Conservation (phyloP, 768 basidiomycete genomes). For the Pilatotrama ljubarskyi region DNA sequence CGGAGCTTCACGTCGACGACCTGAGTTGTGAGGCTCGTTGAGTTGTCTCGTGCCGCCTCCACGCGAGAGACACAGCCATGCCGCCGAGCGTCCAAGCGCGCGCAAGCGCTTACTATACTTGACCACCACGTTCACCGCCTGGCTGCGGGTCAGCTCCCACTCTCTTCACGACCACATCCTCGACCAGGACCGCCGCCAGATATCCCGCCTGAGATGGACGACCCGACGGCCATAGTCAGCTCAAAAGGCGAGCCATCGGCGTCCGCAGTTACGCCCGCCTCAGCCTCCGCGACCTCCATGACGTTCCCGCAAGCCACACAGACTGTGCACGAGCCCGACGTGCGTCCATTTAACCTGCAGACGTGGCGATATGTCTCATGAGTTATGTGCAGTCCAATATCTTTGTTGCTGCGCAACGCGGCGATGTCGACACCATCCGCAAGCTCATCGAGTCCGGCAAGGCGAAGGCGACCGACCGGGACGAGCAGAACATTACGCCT, state of each 20-base stretch:
- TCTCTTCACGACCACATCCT: slow-evolving; percentile 5
- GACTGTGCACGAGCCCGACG: slow-evolving; percentile 41
- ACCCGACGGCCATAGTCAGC: slow-evolving; percentile 38
- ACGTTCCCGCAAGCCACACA: slow-evolving; percentile 47
- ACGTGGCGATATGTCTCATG: slow-evolving; percentile 4
- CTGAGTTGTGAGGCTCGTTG: too few relatives aligned
- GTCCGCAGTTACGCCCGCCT: slow-evolving; percentile 40
- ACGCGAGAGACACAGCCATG: background rate
- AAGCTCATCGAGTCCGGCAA: slow-evolving; percentile 70
- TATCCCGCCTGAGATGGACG: slow-evolving; percentile 26
- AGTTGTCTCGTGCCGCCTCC: background rate
- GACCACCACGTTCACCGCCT: slow-evolving; percentile 20
- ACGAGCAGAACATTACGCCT: slow-evolving; percentile 90
- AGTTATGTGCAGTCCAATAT: slow-evolving; percentile 51
- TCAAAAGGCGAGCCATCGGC: slow-evolving; percentile 53
- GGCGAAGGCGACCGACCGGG: slow-evolving; percentile 74
- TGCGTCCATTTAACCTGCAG: slow-evolving; percentile 28
- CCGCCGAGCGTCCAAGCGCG: background rate
- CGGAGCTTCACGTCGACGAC: too few relatives aligned
- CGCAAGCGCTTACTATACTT: background rate
- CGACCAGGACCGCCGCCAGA: background rate
- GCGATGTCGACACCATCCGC: slow-evolving; percentile 67
- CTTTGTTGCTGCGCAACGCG: slow-evolving; percentile 85
- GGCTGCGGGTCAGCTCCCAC: slow-evolving; percentile 14
- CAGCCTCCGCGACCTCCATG: slow-evolving; percentile 46